Evolutionary conservation across 23 red algal genomes (phyloP).

Genomic region (Gracilaria vermiculophylla): DNA sequence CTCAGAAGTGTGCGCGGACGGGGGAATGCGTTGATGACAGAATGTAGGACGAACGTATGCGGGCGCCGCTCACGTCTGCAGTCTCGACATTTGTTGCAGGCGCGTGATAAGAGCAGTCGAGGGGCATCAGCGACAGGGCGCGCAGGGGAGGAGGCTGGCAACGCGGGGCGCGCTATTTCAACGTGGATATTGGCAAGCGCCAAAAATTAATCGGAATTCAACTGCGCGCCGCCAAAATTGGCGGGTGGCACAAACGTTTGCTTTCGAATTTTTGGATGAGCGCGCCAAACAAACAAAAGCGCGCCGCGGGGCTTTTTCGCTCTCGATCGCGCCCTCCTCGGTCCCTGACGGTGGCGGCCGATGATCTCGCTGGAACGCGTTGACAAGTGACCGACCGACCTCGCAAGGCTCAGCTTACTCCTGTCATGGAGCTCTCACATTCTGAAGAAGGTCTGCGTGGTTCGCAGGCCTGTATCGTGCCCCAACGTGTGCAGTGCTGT

Average conservation of each 20-base stretch:
- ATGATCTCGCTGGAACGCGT: too few relatives aligned
- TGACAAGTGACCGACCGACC: background rate
- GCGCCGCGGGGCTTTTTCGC: background rate
- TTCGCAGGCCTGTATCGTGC: too few relatives aligned
- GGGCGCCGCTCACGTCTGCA: too few relatives aligned
- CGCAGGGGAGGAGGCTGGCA: background rate
- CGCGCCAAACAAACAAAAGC: background rate
- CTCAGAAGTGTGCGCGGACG: background rate
- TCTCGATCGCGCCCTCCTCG: too few relatives aligned
- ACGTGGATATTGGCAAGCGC: background rate
- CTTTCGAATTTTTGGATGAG: conserved; percentile 40
- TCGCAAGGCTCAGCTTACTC: too few relatives aligned
- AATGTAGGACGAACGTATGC: too few relatives aligned
- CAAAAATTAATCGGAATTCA: conserved; percentile 1
- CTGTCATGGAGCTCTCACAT: too few relatives aligned
- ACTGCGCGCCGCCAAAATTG: background rate
- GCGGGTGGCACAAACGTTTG: conserved; percentile 33
- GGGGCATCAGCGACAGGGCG: background rate
- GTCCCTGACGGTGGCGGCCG: too few relatives aligned
- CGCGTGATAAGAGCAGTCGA: background rate
- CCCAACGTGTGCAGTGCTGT: too few relatives aligned
- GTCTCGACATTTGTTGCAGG: background rate
- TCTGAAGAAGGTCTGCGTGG: too few relatives aligned
- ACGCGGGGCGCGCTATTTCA: background rate
- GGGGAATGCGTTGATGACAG: background rate